Conservation (phyloP, 441 rosid species). For the Melastoma candidum region DNA sequence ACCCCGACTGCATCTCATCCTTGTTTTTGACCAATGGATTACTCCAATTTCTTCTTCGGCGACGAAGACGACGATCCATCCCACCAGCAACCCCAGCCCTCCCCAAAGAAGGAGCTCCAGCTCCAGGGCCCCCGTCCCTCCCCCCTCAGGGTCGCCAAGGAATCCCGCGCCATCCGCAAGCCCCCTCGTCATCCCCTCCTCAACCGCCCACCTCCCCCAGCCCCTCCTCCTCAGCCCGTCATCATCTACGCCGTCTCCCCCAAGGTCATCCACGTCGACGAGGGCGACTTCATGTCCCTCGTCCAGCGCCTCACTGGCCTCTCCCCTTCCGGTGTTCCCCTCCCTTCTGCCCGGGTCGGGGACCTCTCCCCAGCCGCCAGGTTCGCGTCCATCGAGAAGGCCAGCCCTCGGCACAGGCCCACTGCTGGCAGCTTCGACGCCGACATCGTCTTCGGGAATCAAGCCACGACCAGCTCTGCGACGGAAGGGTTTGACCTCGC, state of each 20-base stretch:
- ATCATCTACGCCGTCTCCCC: constrained; percentile 61
- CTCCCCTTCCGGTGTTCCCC: constrained; percentile 27
- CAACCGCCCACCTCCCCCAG: neutral
- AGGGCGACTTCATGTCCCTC: constrained; percentile 44
- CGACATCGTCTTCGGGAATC: too few relatives aligned
- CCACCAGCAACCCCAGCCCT: too few relatives aligned
- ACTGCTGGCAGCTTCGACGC: constrained; percentile 6
- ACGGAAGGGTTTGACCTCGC: too few relatives aligned
- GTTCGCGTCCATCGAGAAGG: constrained; percentile 59
- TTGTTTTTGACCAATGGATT: too few relatives aligned
- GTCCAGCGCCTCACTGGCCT: constrained; percentile 67
- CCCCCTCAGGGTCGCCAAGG: constrained; percentile 56
- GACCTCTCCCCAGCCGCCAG: constrained; percentile 76
- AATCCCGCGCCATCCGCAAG: constrained; percentile 69
- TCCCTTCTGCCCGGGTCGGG: constrained; percentile 16
- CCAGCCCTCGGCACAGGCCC: constrained; percentile 35
- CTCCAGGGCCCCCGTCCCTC: constrained; percentile 76
- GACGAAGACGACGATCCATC: too few relatives aligned
- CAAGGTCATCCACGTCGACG: constrained; percentile 43
- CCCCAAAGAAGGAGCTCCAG: constrained; percentile 8
- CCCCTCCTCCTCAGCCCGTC: constrained; percentile 27
- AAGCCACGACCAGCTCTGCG: too few relatives aligned
- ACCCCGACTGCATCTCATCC: too few relatives aligned
- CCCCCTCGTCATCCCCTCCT: constrained; percentile 21
- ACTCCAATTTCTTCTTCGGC: too few relatives aligned